Evolutionary conservation across 176 grass and related monocot species (phyloP).

Genomic region (Rhynchospora tenuis): DNA sequence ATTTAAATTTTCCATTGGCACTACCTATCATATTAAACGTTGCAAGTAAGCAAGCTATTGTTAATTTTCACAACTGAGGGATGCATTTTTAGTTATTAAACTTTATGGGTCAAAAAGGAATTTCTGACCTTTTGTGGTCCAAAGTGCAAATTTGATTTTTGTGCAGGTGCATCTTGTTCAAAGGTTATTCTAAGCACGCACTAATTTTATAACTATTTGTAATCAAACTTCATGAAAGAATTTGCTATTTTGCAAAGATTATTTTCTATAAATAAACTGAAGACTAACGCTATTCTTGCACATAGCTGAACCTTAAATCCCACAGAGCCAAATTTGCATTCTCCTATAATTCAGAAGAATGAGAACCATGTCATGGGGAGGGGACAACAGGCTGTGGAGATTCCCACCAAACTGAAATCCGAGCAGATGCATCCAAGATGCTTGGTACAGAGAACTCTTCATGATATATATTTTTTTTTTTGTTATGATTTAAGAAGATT

Average conservation of each 20-base stretch:
- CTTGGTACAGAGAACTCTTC: background rate
- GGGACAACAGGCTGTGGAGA: background rate
- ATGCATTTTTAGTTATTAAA: background rate
- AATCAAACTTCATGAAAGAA: background rate
- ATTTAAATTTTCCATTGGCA: constrained; percentile 98
- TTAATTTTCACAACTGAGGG: background rate
- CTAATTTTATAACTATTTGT: background rate
- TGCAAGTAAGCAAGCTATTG: background rate
- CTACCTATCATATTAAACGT: constrained; percentile 45
- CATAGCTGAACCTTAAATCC: constrained; percentile 7
- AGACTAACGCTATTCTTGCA: background rate
- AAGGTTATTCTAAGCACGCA: background rate
- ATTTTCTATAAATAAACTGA: constrained; percentile 21
- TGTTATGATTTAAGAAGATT: background rate
- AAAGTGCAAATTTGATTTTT: background rate
- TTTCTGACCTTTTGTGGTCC: background rate
- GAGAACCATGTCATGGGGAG: background rate
- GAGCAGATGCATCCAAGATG: background rate
- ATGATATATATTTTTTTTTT: background rate
- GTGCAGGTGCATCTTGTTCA: background rate
- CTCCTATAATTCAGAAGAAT: constrained; percentile 13
- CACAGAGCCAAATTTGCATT: background rate
- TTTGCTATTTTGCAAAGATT: constrained; percentile 18
- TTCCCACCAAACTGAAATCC: background rate
- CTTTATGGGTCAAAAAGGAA: background rate